phyloP scores from a whole-genome alignment of 371 early-diverging fungal species.

The Mucor circinelloides region DNA sequence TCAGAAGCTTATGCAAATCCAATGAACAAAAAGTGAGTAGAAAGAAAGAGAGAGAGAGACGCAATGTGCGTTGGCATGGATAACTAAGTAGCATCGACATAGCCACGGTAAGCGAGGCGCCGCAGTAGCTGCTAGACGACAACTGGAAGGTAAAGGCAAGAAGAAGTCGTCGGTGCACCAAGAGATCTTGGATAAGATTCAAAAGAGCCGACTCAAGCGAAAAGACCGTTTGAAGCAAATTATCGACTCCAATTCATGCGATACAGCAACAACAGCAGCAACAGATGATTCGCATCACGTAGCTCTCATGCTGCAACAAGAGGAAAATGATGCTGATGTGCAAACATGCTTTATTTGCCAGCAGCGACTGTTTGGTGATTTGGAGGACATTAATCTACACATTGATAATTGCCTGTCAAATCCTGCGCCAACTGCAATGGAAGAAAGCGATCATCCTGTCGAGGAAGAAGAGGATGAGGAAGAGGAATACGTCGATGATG shows the following conservation, averaged over 20 bases:
- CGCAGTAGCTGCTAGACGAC: constrained; percentile 56
- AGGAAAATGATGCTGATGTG: constrained; percentile 15
- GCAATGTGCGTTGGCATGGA: background rate
- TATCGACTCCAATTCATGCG: background rate
- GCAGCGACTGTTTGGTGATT: constrained; percentile 57
- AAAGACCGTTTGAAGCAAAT: constrained; percentile 24
- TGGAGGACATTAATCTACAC: constrained; percentile 67
- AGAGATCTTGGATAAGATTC: constrained; percentile 47
- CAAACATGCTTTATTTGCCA: constrained; percentile 80
- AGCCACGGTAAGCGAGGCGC: constrained; percentile 62
- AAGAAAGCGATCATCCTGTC: background rate
- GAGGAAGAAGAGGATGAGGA: background rate
- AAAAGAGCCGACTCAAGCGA: constrained; percentile 33
- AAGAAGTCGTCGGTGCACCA: constrained; percentile 45
- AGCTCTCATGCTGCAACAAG: background rate
- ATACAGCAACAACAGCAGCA: constrained; percentile 14
- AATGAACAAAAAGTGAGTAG: constrained; percentile 27
- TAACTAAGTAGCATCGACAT: background rate
- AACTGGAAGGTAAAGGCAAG: constrained; percentile 45
- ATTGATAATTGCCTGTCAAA: constrained; percentile 69
- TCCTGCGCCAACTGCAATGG: constrained; percentile 7
- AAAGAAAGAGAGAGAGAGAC: too few relatives aligned
- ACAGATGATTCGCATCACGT: background rate
- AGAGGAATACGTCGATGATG: background rate
- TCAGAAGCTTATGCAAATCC: constrained; percentile 37